phyloP scores from a whole-genome alignment of 352 stramenopile genomes.

The Globisporangium nagaii region DNA sequence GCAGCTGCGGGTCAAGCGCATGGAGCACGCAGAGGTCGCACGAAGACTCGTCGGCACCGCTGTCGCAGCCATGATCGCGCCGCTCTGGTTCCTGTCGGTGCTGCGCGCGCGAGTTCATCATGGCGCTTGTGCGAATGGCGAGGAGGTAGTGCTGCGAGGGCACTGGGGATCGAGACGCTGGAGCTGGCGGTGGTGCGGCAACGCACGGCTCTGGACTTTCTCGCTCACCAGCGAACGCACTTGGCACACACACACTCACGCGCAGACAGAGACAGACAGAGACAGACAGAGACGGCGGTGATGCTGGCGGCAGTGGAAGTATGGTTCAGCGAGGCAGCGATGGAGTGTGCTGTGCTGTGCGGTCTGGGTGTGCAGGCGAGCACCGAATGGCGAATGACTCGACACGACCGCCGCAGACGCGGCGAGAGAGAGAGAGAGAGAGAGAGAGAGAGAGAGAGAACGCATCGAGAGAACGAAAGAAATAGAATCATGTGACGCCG shows the following conservation, averaged over 20 bases:
- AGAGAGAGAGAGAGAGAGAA: too few species aligned
- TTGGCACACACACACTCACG: not conserved
- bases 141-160: not conserved
- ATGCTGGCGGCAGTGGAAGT: not conserved
- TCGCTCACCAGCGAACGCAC: not conserved
- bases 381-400: too few species aligned
- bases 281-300: too few species aligned
- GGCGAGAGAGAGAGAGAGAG: too few species aligned
- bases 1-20: not conserved
- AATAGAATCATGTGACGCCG: too few species aligned
- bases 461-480: too few species aligned
- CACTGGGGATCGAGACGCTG: not conserved
- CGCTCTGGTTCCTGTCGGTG: not conserved
- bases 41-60: not conserved
- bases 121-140: not conserved
- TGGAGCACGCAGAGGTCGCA: not conserved
- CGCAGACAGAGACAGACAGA: not conserved
- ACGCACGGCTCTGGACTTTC: not conserved
- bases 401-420: too few species aligned
- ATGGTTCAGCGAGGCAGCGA: too few species aligned
- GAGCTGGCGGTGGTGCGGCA: not conserved
- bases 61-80: too few species aligned
- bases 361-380: too few species aligned
- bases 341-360: too few species aligned
- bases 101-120: conserved; percentile 1